Conservation (phyloP, 2,329 filamentous ascomycete genomes). For the Drechslerella dactyloides region DNA sequence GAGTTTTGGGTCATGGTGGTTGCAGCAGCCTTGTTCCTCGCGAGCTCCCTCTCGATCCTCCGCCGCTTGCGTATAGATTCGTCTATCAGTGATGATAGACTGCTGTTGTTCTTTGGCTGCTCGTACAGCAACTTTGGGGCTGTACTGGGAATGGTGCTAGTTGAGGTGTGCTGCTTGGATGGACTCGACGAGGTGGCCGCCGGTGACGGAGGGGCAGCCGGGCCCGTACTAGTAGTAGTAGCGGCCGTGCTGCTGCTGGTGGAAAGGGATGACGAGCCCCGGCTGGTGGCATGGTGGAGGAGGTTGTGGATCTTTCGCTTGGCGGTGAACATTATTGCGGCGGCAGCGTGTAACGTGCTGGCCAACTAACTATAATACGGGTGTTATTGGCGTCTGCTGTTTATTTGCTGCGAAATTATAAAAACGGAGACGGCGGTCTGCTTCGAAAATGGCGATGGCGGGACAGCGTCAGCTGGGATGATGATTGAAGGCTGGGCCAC, state of each 20-base stretch:
- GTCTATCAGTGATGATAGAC: constrained; percentile 42
- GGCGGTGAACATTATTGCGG: constrained; percentile 38
- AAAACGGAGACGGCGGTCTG: neutral
- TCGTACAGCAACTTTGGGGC: constrained; percentile 39
- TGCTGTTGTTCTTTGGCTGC: constrained; percentile 32
- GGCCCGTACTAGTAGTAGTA: constrained; percentile 13
- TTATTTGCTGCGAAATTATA: constrained; percentile 4
- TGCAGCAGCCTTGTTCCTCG: constrained; percentile 20
- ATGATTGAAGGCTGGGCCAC: neutral
- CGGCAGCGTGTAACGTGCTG: neutral
- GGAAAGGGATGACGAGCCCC: constrained; percentile 21
- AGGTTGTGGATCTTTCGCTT: constrained; percentile 52
- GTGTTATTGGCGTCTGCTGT: neutral
- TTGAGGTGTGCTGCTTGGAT: constrained; percentile 12
- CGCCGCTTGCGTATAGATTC: constrained; percentile 45
- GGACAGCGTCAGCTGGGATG: neutral
- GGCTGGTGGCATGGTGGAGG: constrained; percentile 50
- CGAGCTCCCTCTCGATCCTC: constrained; percentile 25
- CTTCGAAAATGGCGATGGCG: neutral
- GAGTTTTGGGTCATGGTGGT: neutral
- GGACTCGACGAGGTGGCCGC: constrained; percentile 15
- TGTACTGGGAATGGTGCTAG: neutral
- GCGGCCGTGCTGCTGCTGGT: constrained; percentile 8
- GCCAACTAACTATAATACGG: neutral
- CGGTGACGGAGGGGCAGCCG: neutral